These are phyloP conservation scores for Aspergillus funiculosus DNA, from an alignment of 495 filamentous ascomycete species.

Conservation along the genomic window DNA sequence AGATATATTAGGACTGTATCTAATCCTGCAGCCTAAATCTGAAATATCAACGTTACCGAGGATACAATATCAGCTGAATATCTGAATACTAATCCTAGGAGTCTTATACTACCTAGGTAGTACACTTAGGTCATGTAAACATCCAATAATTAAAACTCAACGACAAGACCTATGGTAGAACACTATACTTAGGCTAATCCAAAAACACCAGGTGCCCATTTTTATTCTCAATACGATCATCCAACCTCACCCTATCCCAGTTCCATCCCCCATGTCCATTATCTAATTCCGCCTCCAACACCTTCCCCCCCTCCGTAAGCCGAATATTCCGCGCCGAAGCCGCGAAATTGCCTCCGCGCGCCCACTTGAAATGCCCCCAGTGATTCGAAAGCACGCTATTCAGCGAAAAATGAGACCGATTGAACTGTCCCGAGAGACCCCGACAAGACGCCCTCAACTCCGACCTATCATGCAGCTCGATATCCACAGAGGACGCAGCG, in stretches of 20 bases:
- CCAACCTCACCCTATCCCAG: conserved; percentile 29
- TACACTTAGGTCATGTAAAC: too few relatives aligned
- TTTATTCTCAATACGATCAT: conserved; percentile 38
- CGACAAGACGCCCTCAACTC: conserved; percentile 15
- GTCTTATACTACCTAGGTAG: too few relatives aligned
- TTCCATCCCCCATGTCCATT: conserved; percentile 30
- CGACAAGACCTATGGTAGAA: too few relatives aligned
- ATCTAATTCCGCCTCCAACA: conserved; percentile 34
- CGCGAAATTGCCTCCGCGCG: conserved; percentile 32
- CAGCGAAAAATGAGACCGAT: conserved; percentile 11
- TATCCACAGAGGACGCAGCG: conserved; percentile 10
- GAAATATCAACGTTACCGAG: too few relatives aligned
- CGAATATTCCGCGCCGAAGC: conserved; percentile 33
- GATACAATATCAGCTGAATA: too few relatives aligned
- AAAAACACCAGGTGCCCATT: conserved; percentile 32
- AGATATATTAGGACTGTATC: too few relatives aligned
- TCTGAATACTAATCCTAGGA: too few relatives aligned
- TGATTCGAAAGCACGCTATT: conserved; percentile 18
- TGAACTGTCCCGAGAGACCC: conserved; percentile 8
- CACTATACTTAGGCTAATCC: too few relatives aligned
- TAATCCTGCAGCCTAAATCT: too few relatives aligned
- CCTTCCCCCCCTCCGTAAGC: conserved; percentile 32
- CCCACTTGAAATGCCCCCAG: conserved; percentile 18
- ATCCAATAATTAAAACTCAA: too few relatives aligned
- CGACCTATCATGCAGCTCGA: conserved; percentile 12